Conservation (phyloP, 1,284 basidiomycete species). For the Pholiota adiposa region DNA sequence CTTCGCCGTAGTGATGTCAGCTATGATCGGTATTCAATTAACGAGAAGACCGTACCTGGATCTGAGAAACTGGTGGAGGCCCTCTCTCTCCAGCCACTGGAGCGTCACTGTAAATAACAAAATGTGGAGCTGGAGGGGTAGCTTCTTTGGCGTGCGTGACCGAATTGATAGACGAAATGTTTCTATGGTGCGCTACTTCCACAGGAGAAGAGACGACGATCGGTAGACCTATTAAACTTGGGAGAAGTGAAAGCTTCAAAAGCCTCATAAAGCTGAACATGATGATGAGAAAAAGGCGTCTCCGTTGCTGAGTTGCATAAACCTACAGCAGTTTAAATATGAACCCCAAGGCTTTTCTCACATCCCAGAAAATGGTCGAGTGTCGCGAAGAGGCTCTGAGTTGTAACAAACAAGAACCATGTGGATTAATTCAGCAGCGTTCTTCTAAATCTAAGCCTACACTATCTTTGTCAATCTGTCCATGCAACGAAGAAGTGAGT, state of each 20-base stretch:
- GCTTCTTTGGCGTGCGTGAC: slow-evolving; percentile 29
- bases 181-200: slow-evolving; percentile 15
- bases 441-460: not conserved
- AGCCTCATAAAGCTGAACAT: slow-evolving; percentile 2
- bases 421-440: not conserved
- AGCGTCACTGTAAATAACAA: slow-evolving; percentile 52
- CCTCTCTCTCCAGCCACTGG: slow-evolving; percentile 42
- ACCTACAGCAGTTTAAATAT: not conserved
- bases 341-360: not conserved
- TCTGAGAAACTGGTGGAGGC: slow-evolving; percentile 45
- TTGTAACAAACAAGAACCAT: not conserved
- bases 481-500: not conserved
- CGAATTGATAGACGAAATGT: slow-evolving; percentile 18
- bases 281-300: not conserved
- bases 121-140: slow-evolving; percentile 49
- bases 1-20: slow-evolving; percentile 20
- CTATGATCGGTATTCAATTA: not conserved
- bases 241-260: slow-evolving; percentile 11
- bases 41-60: slow-evolving; percentile 36
- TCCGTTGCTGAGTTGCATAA: not conserved
- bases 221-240: slow-evolving; percentile 17
- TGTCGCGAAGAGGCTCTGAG: not conserved
- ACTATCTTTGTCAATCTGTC: not conserved
- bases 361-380: not conserved
- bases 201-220: slow-evolving; percentile 16